Evolutionary conservation across 345 rosid genomes (phyloP).

Genomic region (Salix dunnii): DNA sequence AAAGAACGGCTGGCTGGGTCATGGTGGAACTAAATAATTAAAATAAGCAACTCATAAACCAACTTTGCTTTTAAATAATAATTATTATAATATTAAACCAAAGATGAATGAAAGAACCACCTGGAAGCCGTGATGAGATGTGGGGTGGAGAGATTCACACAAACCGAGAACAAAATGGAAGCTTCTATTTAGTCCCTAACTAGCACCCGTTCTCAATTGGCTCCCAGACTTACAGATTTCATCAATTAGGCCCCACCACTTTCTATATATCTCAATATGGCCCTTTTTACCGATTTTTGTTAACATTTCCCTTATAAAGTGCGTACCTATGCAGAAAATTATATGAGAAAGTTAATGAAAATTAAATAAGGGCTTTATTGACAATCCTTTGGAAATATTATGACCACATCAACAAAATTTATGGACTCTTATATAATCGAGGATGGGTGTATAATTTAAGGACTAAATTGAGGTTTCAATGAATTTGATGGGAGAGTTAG

Average conservation of each 20-base stretch:
- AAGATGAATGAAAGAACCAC: too few species aligned
- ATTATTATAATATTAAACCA: too few species aligned
- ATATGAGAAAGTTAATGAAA: background rate
- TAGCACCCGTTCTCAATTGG: background rate
- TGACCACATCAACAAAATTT: background rate
- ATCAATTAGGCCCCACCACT: background rate
- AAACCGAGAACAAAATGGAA: background rate
- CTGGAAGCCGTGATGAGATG: background rate
- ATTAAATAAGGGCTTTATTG: background rate
- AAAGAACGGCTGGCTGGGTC: background rate
- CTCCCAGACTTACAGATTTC: background rate
- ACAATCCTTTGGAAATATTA: too few species aligned
- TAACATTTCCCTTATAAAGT: too few species aligned
- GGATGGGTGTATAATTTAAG: background rate
- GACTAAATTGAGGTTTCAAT: background rate
- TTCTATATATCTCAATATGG: background rate
- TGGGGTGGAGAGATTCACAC: background rate
- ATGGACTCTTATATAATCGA: too few species aligned
- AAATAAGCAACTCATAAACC: background rate
- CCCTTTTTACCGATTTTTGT: too few species aligned
- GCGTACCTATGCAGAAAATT: background rate
- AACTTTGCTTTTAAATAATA: background rate
- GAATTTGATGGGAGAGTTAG: too few species aligned
- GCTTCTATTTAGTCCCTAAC: background rate
- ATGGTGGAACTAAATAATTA: too few species aligned